phyloP scores from a whole-genome alignment of 768 basidiomycete genomes.

The Phaeotremella skinneri region DNA sequence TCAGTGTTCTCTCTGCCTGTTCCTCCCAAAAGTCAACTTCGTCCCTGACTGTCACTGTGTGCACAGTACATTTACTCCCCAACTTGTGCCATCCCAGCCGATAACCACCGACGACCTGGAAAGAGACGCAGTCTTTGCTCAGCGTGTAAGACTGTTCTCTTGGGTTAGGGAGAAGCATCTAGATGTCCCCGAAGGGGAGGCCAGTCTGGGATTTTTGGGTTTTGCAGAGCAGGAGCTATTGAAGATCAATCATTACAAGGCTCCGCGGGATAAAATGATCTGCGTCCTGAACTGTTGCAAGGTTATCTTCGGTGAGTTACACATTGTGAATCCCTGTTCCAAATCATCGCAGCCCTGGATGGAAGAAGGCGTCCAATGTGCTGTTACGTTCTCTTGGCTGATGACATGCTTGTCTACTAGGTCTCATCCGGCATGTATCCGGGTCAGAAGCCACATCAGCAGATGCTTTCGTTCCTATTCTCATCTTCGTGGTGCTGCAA shows the following conservation, averaged over 20 bases:
- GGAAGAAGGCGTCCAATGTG: not conserved
- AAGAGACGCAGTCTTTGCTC: constrained; percentile 81
- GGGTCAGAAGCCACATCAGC: constrained; percentile 65
- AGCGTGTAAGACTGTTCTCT: constrained; percentile 83
- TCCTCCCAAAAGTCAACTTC: not conserved
- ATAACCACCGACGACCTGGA: constrained; percentile 96
- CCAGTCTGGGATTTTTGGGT: constrained; percentile 68
- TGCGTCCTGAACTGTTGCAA: constrained; percentile 98
- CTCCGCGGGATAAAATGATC: constrained; percentile 95
- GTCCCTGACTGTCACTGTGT: not conserved
- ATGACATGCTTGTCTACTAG: constrained; percentile 58
- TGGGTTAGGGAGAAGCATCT: constrained; percentile 89
- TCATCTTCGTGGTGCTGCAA: constrained; percentile 89
- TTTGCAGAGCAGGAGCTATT: constrained; percentile 64
- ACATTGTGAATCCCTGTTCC: constrained; percentile 14
- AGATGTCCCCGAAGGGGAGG: constrained; percentile 69
- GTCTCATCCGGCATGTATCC: constrained; percentile 78
- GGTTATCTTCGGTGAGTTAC: constrained; percentile 85
- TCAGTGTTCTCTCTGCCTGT: constrained; percentile 54
- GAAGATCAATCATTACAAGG: constrained; percentile 98
- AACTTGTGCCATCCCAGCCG: constrained; percentile 66
- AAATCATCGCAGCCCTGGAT: constrained; percentile 1
- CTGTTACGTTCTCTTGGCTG: not conserved
- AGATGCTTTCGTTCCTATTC: constrained; percentile 88
- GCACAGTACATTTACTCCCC: constrained; percentile 85